Evolutionary conservation across 2,329 filamentous ascomycete species (phyloP).

Genomic region (Endothia cerciana): DNA sequence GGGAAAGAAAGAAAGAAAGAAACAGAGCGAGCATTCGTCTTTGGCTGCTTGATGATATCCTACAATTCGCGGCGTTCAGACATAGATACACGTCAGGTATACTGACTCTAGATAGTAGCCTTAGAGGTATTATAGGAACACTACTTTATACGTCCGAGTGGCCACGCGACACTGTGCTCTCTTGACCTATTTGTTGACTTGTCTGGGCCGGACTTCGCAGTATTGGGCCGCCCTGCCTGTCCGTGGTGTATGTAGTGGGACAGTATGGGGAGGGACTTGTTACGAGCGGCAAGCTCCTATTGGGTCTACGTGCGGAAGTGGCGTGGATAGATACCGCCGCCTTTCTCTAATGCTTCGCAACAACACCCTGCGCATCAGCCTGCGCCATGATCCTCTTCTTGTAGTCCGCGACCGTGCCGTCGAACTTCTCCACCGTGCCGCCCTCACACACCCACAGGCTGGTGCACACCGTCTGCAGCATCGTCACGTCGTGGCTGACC

Average conservation of each 20-base stretch:
- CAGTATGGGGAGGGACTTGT: not conserved
- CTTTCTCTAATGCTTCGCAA: constrained; percentile 60
- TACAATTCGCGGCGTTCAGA: not conserved
- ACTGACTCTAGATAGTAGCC: constrained; percentile 11
- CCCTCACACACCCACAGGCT: constrained; percentile 96
- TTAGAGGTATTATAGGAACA: not conserved
- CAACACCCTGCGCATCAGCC: constrained; percentile 86
- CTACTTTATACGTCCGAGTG: not conserved
- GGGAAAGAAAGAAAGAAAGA: not conserved
- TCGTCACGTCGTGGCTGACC: constrained; percentile 99
- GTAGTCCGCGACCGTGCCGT: constrained; percentile 92
- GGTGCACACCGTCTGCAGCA: constrained; percentile 94
- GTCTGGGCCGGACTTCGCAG: not conserved
- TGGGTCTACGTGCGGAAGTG: not conserved
- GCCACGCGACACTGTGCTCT: not conserved
- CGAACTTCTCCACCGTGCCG: constrained; percentile 94
- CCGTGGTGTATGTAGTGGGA: not conserved
- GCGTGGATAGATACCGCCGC: not conserved
- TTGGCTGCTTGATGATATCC: constrained; percentile 5
- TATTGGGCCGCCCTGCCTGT: not conserved
- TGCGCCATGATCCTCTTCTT: constrained; percentile 95
- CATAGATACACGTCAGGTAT: constrained; percentile 4
- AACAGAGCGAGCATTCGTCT: not conserved
- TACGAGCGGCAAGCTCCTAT: not conserved
- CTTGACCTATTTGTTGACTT: not conserved